Percentiles rank a stretch among this genome's conserved stretches.
Conservation (phyloP, 768 basidiomycete species). For the Podaxis sp. region DNA sequence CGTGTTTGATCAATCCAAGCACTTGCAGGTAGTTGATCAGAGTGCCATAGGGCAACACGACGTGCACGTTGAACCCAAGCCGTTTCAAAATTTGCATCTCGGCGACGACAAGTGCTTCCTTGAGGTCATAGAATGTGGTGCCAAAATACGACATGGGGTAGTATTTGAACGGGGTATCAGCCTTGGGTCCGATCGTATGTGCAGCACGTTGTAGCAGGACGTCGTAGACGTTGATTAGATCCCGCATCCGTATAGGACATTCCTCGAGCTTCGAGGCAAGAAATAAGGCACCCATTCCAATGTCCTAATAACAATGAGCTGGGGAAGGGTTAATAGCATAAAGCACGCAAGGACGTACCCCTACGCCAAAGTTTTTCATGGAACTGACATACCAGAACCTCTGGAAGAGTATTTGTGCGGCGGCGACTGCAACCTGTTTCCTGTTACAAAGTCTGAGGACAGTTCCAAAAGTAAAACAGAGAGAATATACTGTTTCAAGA, state of each 20-base stretch:
- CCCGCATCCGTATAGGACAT: conserved; percentile 86
- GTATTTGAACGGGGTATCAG: conserved; percentile 56
- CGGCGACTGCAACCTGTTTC: conserved; percentile 96
- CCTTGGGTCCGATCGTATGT: conserved; percentile 42
- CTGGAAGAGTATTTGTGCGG: conserved; percentile 95
- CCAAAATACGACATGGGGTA: conserved; percentile 89
- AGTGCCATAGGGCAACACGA: conserved; percentile 90
- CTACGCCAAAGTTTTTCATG: conserved; percentile 92
- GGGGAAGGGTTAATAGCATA: neutral
- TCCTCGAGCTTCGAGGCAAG: conserved; percentile 92
- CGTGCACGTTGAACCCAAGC: conserved; percentile 92
- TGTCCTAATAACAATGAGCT: conserved; percentile 52
- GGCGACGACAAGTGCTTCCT: conserved; percentile 88
- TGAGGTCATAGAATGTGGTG: conserved; percentile 87
- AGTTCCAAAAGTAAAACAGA: neutral
- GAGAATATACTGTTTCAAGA: conserved; percentile 77
- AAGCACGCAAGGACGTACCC: conserved; percentile 50
- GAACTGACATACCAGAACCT: conserved; percentile 96
- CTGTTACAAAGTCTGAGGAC: conserved; percentile 33
- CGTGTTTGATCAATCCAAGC: conserved; percentile 75
- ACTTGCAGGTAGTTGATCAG: conserved; percentile 93
- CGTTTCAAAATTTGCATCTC: conserved; percentile 99
- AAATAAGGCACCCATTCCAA: conserved; percentile 86
- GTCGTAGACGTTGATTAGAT: conserved; percentile 93
- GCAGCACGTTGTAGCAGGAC: conserved; percentile 75